Conservation (phyloP, 257 asterid genomes). For the Solanum lycopersicoides region DNA sequence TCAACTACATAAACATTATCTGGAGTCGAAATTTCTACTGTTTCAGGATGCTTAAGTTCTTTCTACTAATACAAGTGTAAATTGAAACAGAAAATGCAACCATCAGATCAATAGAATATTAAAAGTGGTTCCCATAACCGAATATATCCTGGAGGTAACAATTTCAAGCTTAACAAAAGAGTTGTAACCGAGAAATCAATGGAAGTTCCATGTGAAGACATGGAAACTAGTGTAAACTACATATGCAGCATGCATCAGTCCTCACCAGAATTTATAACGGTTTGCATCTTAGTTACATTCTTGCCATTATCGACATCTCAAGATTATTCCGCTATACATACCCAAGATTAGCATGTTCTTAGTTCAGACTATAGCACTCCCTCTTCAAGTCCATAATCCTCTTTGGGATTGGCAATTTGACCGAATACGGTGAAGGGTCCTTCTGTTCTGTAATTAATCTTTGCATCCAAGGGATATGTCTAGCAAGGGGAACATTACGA, state of each 20-base stretch:
- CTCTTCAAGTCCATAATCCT: neutral
- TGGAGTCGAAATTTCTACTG: neutral
- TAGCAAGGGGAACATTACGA: neutral
- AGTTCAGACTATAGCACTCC: neutral
- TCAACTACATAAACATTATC: neutral
- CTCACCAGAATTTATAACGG: neutral
- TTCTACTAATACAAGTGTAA: neutral
- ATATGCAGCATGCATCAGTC: neutral
- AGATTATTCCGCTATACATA: neutral
- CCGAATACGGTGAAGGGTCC: neutral
- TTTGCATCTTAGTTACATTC: neutral
- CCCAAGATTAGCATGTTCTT: neutral
- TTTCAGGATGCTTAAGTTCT: neutral
- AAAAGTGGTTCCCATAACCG: neutral
- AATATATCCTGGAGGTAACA: neutral
- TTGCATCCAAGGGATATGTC: neutral
- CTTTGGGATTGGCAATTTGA: neutral
- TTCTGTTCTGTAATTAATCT: neutral
- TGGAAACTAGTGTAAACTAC: neutral
- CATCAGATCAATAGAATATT: neutral
- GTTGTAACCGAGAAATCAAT: neutral
- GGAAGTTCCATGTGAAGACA: neutral
- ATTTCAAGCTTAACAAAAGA: neutral
- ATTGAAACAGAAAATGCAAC: neutral
- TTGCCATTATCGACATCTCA: neutral